Evolutionary conservation across 2,329 filamentous ascomycete species (phyloP).

Genomic region (Ophiocordyceps sinensis): DNA sequence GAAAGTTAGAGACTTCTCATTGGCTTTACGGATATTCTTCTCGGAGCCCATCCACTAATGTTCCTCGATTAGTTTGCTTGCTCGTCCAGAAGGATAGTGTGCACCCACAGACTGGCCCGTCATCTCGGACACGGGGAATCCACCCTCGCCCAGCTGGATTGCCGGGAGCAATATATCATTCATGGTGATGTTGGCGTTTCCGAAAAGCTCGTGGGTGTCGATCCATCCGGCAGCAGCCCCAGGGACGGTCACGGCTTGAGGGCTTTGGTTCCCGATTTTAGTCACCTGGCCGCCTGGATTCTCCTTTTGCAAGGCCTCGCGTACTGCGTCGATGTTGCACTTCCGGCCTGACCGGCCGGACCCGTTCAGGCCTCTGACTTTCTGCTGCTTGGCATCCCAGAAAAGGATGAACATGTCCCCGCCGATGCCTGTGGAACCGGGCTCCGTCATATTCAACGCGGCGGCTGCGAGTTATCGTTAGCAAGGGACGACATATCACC

Average conservation of each 20-base stretch:
- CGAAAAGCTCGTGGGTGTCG: slow-evolving; percentile 76
- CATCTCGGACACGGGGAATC: slow-evolving; percentile 79
- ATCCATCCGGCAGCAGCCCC: slow-evolving; percentile 90
- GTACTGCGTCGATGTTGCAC: slow-evolving; percentile 54
- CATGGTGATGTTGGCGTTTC: slow-evolving; percentile 69
- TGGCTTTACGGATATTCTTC: slow-evolving; percentile 45
- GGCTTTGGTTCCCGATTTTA: no score
- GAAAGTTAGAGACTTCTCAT: slow-evolving; percentile 83
- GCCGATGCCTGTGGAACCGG: slow-evolving; percentile 83
- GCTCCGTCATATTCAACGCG: slow-evolving; percentile 85
- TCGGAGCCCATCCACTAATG: slow-evolving; percentile 59
- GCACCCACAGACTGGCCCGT: no score
- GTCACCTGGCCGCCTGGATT: no score
- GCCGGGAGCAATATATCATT: slow-evolving; percentile 69
- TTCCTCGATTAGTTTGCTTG: neutral
- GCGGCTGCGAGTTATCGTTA: slow-evolving; percentile 44
- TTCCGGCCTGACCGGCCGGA: slow-evolving; percentile 70
- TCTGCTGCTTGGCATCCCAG: slow-evolving; percentile 74
- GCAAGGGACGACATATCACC: neutral
- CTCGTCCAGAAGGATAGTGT: no score
- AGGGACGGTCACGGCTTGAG: slow-evolving; percentile 74
- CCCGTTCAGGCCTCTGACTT: slow-evolving; percentile 81
- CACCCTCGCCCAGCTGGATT: slow-evolving; percentile 72
- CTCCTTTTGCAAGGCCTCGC: slow-evolving; percentile 57
- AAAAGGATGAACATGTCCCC: slow-evolving; percentile 95